Evolutionary conservation across 805 yeast species (phyloP).

Genomic region (Grigorovia yakushimaensis): DNA sequence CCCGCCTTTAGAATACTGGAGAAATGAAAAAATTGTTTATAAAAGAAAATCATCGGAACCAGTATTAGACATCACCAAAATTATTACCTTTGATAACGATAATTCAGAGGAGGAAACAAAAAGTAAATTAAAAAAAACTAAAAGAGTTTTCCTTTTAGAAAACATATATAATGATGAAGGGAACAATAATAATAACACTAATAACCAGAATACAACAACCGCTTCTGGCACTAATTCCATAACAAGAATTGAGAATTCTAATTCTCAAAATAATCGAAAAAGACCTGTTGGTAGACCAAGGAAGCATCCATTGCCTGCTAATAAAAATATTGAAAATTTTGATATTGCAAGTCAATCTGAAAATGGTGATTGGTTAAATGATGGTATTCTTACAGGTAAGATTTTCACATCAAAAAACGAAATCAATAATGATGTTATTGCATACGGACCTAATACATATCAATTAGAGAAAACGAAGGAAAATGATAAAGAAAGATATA

Average conservation of each 20-base stretch:
- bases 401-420: conserved; percentile 19
- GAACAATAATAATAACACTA: neutral
- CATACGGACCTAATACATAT: conserved; percentile 54
- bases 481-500: conserved; percentile 43
- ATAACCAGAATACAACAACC: neutral
- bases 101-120: conserved; percentile 7
- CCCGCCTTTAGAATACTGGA: conserved; percentile 76
- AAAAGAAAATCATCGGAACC: conserved; percentile 30
- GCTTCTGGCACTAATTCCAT: neutral
- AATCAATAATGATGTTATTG: conserved; percentile 31
- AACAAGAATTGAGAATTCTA: neutral
- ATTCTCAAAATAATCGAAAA: neutral
- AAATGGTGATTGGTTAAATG: conserved; percentile 23
- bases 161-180: neutral
- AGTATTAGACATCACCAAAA: conserved; percentile 48
- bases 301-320: conserved; percentile 4
- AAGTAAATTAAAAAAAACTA: conserved; percentile 3
- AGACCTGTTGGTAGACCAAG: conserved; percentile 24
- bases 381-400: conserved; percentile 14
- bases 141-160: neutral
- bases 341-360: conserved; percentile 13
- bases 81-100: conserved; percentile 35
- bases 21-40: conserved; percentile 67
- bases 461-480: conserved; percentile 34
- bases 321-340: neutral